These are phyloP conservation scores for Graphiopsis chlorocephala DNA, from an alignment of 2,329 filamentous ascomycete genomes.

Conservation along the genomic window DNA sequence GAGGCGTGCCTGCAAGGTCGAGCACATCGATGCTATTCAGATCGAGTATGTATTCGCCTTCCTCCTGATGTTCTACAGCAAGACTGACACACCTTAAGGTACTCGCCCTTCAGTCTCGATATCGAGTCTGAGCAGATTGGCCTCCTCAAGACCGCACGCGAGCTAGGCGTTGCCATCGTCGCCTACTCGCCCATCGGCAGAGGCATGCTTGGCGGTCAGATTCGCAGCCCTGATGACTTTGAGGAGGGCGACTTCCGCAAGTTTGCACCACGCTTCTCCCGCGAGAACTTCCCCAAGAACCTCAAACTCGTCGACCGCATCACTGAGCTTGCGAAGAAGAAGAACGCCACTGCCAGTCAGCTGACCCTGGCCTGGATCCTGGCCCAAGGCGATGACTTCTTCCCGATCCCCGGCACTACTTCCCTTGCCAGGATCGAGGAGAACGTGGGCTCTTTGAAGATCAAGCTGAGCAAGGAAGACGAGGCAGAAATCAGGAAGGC, in stretches of 20 bases:
- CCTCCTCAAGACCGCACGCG: conserved; percentile 55
- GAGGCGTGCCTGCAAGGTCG: conserved; percentile 51
- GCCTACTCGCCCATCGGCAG: conserved; percentile 60
- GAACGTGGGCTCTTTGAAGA: conserved; percentile 39
- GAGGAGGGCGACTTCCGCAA: conserved; percentile 49
- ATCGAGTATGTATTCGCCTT: conserved; percentile 40
- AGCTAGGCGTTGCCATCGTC: conserved; percentile 57
- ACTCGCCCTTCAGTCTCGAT: conserved; percentile 54
- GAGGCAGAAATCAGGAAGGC: conserved; percentile 38
- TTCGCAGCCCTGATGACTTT: conserved; percentile 48
- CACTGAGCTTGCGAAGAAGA: conserved; percentile 49
- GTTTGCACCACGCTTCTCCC: conserved; percentile 48
- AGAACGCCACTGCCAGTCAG: conserved; percentile 56
- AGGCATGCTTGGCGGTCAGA: conserved; percentile 55
- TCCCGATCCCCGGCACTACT: conserved; percentile 56
- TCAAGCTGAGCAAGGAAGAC: conserved; percentile 38
- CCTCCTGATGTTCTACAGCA: not conserved
- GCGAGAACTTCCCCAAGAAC: conserved; percentile 57
- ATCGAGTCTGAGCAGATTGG: conserved; percentile 54
- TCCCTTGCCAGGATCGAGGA: conserved; percentile 46
- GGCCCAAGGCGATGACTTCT: conserved; percentile 56
- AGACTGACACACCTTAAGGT: conserved; percentile 25
- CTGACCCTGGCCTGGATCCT: conserved; percentile 63
- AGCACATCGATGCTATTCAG: conserved; percentile 52
- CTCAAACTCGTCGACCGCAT: conserved; percentile 53